Conservation (phyloP, 202 grass and related monocot species). For the Carex arenaria region DNA sequence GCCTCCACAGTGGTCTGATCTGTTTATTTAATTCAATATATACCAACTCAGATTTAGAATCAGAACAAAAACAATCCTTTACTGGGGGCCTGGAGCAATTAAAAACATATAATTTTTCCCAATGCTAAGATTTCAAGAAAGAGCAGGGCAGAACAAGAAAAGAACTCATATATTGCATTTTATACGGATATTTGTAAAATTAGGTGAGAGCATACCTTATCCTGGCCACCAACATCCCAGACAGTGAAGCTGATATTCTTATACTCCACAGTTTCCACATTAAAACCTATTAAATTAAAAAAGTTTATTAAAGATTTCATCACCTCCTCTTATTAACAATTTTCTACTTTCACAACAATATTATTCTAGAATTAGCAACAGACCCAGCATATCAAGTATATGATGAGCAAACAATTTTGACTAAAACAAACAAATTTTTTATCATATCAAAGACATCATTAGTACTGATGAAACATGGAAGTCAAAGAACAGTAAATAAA, state of each 20-base stretch:
- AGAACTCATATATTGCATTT: background rate
- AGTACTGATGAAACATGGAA: background rate
- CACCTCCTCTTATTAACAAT: background rate
- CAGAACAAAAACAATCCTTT: background rate
- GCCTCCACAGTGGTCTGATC: conserved; percentile 95
- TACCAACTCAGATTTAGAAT: background rate
- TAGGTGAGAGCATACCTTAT: conserved; percentile 40
- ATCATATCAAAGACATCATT: background rate
- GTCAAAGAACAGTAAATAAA: background rate
- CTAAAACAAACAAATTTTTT: background rate
- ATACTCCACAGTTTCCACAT: conserved; percentile 86
- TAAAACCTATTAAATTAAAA: conserved; percentile 44
- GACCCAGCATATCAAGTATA: background rate
- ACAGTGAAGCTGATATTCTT: conserved; percentile 92
- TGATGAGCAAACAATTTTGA: background rate
- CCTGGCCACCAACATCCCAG: conserved; percentile 85
- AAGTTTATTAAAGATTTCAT: background rate
- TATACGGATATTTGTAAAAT: background rate
- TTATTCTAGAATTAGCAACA: background rate
- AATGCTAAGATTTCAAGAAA: background rate
- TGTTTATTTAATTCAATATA: conserved; percentile 35
- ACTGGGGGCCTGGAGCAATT: background rate
- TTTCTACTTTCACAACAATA: background rate
- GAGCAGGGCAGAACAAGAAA: background rate
- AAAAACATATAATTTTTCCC: too few relatives aligned